Percentiles rank a stretch among this genome's conserved stretches.
Conservation (phyloP, 805 yeast genomes). For the Suhomyces tanzawaensis region DNA sequence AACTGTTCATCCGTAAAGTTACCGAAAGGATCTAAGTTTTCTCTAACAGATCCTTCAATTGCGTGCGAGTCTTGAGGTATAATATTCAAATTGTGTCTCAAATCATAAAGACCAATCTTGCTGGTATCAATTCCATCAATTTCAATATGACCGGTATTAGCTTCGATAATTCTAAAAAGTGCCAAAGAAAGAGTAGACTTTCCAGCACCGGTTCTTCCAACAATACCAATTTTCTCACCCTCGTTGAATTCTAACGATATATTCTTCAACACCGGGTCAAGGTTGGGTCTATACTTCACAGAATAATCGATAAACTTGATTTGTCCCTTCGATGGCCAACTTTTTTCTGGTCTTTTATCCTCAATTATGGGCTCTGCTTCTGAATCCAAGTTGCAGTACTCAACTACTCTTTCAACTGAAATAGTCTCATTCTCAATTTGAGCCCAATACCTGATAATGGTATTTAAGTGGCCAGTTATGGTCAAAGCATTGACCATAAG, state of each 20-base stretch:
- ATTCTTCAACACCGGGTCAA: slow-evolving; percentile 26
- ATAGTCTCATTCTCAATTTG: slow-evolving; percentile 34
- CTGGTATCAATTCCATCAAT: slow-evolving; percentile 24
- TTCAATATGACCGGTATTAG: slow-evolving; percentile 22
- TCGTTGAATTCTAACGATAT: slow-evolving; percentile 22
- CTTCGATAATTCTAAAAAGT: slow-evolving; percentile 27
- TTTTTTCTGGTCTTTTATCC: slow-evolving; percentile 9
- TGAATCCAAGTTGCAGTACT: slow-evolving; percentile 30
- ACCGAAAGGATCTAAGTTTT: slow-evolving; percentile 27
- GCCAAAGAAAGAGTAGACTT: slow-evolving; percentile 29
- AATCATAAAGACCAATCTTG: slow-evolving; percentile 24
- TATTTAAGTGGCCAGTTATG: slow-evolving; percentile 29
- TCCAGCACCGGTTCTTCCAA: slow-evolving; percentile 33
- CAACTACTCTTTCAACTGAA: slow-evolving; percentile 36
- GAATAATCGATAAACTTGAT: slow-evolving; percentile 23
- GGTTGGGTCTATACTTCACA: slow-evolving; percentile 23
- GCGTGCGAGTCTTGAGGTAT: slow-evolving; percentile 30
- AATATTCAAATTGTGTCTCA: slow-evolving; percentile 26
- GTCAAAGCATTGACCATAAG: slow-evolving; percentile 35
- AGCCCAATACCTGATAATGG: slow-evolving; percentile 33
- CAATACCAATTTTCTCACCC: slow-evolving; percentile 27
- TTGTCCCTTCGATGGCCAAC: slow-evolving; percentile 24
- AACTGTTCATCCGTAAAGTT: slow-evolving; percentile 21
- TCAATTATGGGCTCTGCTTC: slow-evolving; percentile 16
- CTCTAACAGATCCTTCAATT: slow-evolving; percentile 24